Base-by-base conservation (phyloP, 192 early-diverging fungal species). In the Coemansia sp. region DNA sequence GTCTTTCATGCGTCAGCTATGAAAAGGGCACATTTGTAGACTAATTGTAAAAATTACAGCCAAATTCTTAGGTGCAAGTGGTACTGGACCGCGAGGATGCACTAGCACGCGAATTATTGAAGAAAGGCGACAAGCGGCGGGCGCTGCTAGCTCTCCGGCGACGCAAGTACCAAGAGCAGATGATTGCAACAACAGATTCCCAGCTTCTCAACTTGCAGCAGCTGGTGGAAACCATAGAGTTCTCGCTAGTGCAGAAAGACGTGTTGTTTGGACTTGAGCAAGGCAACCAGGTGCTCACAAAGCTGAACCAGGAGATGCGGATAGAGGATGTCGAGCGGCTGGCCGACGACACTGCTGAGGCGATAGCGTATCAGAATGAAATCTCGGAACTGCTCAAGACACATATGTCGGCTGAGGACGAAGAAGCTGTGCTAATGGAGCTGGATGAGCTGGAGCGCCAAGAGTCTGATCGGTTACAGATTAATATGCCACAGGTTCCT, bases 341-440 rank as follows among this genome's bases (percentile, higher is more conserved):
- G 39, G 94, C 97, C 86, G 95, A 98, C 64, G 95, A 99, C 58
- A 98, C 95, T 1, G 92, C 90, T 4, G 97, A 99, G 41, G 92
- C 91, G 11, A 93, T 99, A 70, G 92, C 90, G 1, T 97, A 97
- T 68, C 97, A 99, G 75, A 90, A 94, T 49, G 91, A 92, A 73
- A 69, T 61, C 21, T 59, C 71, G 1, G 89, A 97, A 41, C 56
- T 93, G 15, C 73, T 98, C 23, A 84, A 85, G 37, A 80, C 83
- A n/a, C 82, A 85, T 25, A 82, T 98, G 41, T 87, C 92, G 12
- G 76, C 76, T 3, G 90, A 93, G 21, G 95, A 95, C 67, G 93
- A 95, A 54, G 93, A 93, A 41, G 92, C 91, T 5, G 91, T 95
- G 37, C 73, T 90, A 72, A 68, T 69, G 19, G 92, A 98, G 79